Base-by-base conservation (phyloP, 2,329 filamentous ascomycete species). In the Juglanconis oblonga region DNA sequence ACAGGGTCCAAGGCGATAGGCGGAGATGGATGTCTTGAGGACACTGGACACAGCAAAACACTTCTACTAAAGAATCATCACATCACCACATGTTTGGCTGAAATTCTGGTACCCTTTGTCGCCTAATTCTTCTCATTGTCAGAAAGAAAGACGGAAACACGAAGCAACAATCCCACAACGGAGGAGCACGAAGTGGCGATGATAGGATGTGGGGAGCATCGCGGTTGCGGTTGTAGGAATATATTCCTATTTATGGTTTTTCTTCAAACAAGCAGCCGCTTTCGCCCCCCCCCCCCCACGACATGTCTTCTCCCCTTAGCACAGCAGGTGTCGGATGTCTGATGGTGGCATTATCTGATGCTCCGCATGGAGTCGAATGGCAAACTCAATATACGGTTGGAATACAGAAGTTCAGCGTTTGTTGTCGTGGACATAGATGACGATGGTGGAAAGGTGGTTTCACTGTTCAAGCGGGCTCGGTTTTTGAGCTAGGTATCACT, bases 181-280 rank as follows among this genome's bases (percentile, higher is more conserved):
- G 40, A 57, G 45, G 31, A 24, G 42, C 31, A 55, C 14, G 32
- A 31, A 31, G 4, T 36, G 32, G 17, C 13, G 38, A n/a, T 14
- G 1, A 6, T 13, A 29, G 52, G 17, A 11, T 8, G 31, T 17
- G 35, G 9, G 54, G 57, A 44, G 35, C 55, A 35, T 33, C 14
- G 62, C 36, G 44, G 59, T 45, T 47, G 45, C 42, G 42, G 60
- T 64, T 68, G 65, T 67, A 67, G 66, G 65, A 69, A 68, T 67
- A 67, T 67, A 67, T 64, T 59, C 42, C 54, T 45, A 50, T 56
- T 58, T 62, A 53, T 57, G 58, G 50, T 54, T 52, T 36, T 49
- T 31, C 17, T 48, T 31, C 45, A 17, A 31, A 31, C 45, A 9
- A n/a, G 17, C 24, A 24, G 17, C 38, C 4, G 45, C 45, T n/a